Base-by-base conservation (phyloP, 1,284 basidiomycete species). In the Laetiporus sulphureus region DNA sequence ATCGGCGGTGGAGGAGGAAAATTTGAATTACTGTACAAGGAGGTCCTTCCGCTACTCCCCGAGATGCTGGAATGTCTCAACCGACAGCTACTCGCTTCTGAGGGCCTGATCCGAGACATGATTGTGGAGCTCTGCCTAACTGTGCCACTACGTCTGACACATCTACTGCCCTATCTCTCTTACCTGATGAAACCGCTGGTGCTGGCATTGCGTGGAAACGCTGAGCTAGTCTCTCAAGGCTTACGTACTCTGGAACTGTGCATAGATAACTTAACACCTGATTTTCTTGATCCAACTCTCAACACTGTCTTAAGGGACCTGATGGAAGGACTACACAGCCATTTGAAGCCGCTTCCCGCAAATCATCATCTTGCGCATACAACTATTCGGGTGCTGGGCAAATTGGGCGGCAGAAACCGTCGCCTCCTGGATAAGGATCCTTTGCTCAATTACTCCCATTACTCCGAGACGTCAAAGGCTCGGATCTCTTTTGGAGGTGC, bases 121-220 rank as follows among this genome's bases (percentile, higher is more conserved):
- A 91, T 99, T 54, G 95, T 97, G 44, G 96, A 99, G 60, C 80
- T 99, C 33, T 98, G 92, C 60, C 79, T 99, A 40, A 99, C 96
- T 1, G 95, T 99, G 13, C 96, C 96, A 0, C 75, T 99, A 29
- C 88, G 96, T 23, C 71, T 99, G 27, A 98, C 94, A 8, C 94
- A 99, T 61, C 79, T 99, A 21, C 76, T 99, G 22, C 96, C 97
- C 0, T 94, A 97, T 67, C 78, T 99, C 23, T 83, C 83, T 24
- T 96, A 97, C 60, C 75, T 99, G 46, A 99, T 99, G 95, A 89
- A 92, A 54, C 96, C 96, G 0, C 75, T 99, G 31, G 92, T 95
- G 1, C 73, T 96, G 38, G 94, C 96, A 8, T 70, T 99, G 35
- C 83, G 88, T 47, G 93, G 92, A 18, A 79, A 78, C 30, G 77